A percentile compares a stretch with the other conserved stretches of the same genome.
phyloP scores from a whole-genome alignment of 1,139 yeast species.

The Saccharomyces pastorianus region DNA sequence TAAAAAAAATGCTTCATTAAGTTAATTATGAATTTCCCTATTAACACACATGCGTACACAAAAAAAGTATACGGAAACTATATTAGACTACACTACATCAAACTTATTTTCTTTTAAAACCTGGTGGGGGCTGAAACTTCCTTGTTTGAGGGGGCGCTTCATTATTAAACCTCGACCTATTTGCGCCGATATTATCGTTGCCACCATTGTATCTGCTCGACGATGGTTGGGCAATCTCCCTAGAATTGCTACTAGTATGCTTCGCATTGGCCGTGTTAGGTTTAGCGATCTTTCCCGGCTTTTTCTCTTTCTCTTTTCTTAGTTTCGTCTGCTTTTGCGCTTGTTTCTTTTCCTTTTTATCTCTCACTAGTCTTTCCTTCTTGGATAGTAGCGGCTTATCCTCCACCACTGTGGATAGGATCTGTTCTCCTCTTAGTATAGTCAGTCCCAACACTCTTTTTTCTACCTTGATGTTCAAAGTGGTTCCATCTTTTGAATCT shows the following conservation, averaged over 20 bases:
- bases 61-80: not conserved
- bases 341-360: constrained; percentile 22
- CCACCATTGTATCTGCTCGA: constrained; percentile 3
- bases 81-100: not conserved
- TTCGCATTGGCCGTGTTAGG: constrained; percentile 12
- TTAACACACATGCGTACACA: not conserved
- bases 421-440: constrained; percentile 81
- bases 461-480: constrained; percentile 24
- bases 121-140: constrained; percentile 39
- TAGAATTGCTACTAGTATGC: constrained; percentile 11
- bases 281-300: constrained; percentile 7
- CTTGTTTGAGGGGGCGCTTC: constrained; percentile 23
- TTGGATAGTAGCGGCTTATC: constrained; percentile 53
- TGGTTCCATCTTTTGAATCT: constrained; percentile 14
- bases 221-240: constrained; percentile 2
- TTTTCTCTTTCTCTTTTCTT: constrained; percentile 11
- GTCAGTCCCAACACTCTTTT: constrained; percentile 73
- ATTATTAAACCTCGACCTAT: constrained; percentile 18
- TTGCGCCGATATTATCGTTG: constrained; percentile 4
- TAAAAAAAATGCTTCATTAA: not conserved
- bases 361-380: constrained; percentile 32
- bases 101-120: constrained; percentile 30
- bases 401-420: constrained; percentile 76
- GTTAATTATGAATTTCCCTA: not conserved
- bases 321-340: constrained; percentile 20